Base-by-base conservation (phyloP, 179 eudicot species). In the Silene vulgaris region DNA sequence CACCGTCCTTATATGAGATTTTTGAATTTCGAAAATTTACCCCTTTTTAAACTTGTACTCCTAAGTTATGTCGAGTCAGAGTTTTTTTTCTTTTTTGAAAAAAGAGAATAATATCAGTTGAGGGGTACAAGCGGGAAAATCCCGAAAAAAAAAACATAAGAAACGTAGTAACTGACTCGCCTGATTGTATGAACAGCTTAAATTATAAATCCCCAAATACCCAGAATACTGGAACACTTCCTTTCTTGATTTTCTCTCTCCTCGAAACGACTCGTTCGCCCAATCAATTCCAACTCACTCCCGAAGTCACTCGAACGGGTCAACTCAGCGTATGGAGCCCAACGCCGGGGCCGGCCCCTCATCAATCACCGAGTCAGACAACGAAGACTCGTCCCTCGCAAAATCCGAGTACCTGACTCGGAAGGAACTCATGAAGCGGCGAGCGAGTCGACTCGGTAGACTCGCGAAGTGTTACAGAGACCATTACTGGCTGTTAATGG, bases 401-500 rank as follows among this genome's bases (percentile, higher is more conserved):
- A 73, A 80, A 17, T 87, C 93, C 30, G 83, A 78, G 78, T 57
- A 28, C 59, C 66, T 90, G 72, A 80, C 89, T 70, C 85, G 87
- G 28, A 40, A 74, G 1, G 92, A 88, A 70, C 83, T 90, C 19
- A 64, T 88, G 6, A 80, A 73, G 28, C 86, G 92, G 3, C 81
- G 95, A 20, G 65, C 83, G 21, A 81, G 75, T 35, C 82, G 87
- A 67, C 40, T 84, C 12, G 82, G 76, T 65, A 85, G 83, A 66
- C 83, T 86, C 72, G 62, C 75, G 0, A 61, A 69, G 45, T 76
- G 79, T 54, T 89, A 89, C 82, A 77, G 81, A 13, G 81, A 76
- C 29, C 79, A 83, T 13, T 89, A 89, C 64, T 89, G 92, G 92
- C 23, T 78, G 28, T 45, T 89, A 56, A 89, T 89, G 90, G 90